Base-by-base conservation (phyloP, 2,329 filamentous ascomycete genomes). In the Phialophora tarda region DNA sequence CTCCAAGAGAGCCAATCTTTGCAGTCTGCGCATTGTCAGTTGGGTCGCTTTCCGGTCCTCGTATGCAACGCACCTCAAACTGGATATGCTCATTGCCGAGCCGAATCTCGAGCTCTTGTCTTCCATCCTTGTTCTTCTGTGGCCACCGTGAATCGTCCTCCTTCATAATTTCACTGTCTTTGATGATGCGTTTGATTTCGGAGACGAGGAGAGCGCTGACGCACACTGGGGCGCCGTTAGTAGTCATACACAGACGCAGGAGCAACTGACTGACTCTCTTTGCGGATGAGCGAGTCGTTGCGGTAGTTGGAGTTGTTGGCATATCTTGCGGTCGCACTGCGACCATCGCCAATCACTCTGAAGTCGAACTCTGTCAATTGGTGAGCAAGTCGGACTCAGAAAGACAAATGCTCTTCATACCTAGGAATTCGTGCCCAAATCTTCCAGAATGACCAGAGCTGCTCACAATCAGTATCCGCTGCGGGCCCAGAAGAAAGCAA, bases 291-390 rank as follows among this genome's bases (percentile, higher is more conserved):
- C 70, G 93, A 97, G 78, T 99, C 95, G 81, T 99, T 99, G 76
- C 95, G 89, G 82, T 99, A 99, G 82, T 99, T 99, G 65, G 94
- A 98, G 81, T 99, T 99, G 85, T 99, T 99, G 71, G 95, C 95
- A 81, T 99, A 99, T 80, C 95, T 89, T 34, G 94, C 93, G 60
- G 95, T 91, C 7, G 95, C 95, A 77, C 93, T 97, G 68, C 92
- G 88, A 59, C 95, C 95, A 78, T 99, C 95, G 62, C 92, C 92
- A 54, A 98, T 87, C 26, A 93, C 92, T 63, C 94, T 88, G 75
- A 99, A 95, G 78, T 99, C 95, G 78, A 99, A 99, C 80, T 99
- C 94, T 98, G 73, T 11, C 24, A 14, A 6, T 4, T 1, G 23
- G 68, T 77, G 65, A 54, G 44, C 21, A 56, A 56, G 63, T 41